Evolutionary conservation across 805 yeast genomes (phyloP), one percentile per base, ranked within the genome.

Genomic region (Tetrapisispora nanseiensis): DNA sequence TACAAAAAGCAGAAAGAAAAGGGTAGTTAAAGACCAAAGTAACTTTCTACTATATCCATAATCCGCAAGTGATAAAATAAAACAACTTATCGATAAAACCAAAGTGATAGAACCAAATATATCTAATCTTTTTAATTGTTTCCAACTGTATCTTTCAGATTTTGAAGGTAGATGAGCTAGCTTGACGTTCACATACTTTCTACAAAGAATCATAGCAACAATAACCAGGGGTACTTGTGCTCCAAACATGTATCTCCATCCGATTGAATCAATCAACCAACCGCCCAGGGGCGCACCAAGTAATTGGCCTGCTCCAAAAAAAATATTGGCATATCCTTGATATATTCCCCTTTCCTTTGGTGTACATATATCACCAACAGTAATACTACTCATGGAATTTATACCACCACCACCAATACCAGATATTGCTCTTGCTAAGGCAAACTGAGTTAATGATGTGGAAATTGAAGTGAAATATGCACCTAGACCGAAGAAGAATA

Each of bases 381-480:
- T 72, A 44, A 86, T 82, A 6, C 95, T 80, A 15, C 85, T 74
- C 50, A 86, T 65, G 0, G 89, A 72, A 39, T 80, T 76, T 54
- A 86, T 74, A 1, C 95, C 95, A 6, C 95, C 92, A n/a, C 95
- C 95, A 11, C 95, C 95, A 43, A 83, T 72, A 16, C 96, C 96
- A 21, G 94, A 79, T 39, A 86, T 68, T 46, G 85, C 76, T 52
- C 86, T 67, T 4, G 82, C 82, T 23, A 74, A 46, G 52, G 74
- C 55, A 60, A 76, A 60, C 38, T 61, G 56, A n/a, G 55, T 49
- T 24, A 64, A 55, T 39, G 52, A 52, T 16, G 48, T 48, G 3
- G 68, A 56, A 36, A 59, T 50, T 40, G 65, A 62, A 18, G 76
- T 72, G 21, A 73, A 42, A 13, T 67, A 48, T 51, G 76, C 71